phyloP scores from a whole-genome alignment of 148 eudicot genomes.

The Selenicereus undatus region DNA sequence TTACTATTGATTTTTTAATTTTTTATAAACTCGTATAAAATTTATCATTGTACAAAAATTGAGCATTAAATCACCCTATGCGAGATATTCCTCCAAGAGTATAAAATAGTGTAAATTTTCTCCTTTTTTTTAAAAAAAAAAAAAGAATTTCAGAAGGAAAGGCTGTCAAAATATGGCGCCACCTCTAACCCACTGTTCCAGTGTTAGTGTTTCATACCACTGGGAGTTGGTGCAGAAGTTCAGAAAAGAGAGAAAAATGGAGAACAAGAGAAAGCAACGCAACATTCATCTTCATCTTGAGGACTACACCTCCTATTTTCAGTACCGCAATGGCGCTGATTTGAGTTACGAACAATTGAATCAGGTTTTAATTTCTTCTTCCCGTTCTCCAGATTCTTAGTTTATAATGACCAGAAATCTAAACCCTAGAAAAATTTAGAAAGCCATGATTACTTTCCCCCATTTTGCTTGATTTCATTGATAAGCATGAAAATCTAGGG shows the following conservation, averaged over 20 bases:
- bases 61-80: too few relatives aligned
- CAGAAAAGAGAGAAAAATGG: neutral
- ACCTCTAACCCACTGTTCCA: too few relatives aligned
- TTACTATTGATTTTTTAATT: too few relatives aligned
- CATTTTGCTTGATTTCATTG: neutral
- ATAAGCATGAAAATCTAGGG: neutral
- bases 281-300: neutral
- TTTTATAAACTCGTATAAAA: too few relatives aligned
- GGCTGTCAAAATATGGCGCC: too few relatives aligned
- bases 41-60: too few relatives aligned
- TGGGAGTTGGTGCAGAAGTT: neutral
- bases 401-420: neutral
- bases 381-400: neutral
- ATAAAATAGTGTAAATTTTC: too few relatives aligned
- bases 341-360: neutral
- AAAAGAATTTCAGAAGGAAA: too few relatives aligned
- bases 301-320: neutral
- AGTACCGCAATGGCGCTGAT: neutral
- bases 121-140: too few relatives aligned
- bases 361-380: slow-evolving; percentile 3
- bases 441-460: neutral
- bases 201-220: too few relatives aligned
- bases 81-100: too few relatives aligned
- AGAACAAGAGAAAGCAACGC: neutral
- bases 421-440: neutral